phyloP scores from a whole-genome alignment of 2,329 filamentous ascomycete genomes.

The Clonostachys byssicola region DNA sequence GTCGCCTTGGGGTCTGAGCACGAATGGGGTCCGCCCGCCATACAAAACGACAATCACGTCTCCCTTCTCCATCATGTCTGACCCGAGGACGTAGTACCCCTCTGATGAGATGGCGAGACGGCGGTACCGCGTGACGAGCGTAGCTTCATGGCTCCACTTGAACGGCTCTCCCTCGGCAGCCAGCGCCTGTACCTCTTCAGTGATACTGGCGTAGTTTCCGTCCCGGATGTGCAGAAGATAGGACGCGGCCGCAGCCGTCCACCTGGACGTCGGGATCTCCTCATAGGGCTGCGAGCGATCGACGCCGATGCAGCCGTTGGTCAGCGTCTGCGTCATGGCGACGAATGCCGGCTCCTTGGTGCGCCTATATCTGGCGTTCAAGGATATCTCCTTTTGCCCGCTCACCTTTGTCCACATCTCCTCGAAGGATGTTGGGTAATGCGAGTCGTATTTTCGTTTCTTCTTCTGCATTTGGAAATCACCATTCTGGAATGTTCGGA shows the following conservation, averaged over 20 bases:
- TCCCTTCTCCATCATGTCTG: slow-evolving; percentile 17
- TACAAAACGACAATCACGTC: slow-evolving; percentile 23
- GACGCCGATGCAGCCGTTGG: slow-evolving; percentile 21
- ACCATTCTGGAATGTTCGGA: slow-evolving; percentile 20
- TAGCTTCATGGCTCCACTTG: slow-evolving; percentile 27
- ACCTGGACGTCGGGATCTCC: slow-evolving; percentile 13
- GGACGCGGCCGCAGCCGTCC: slow-evolving; percentile 22
- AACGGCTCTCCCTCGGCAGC: slow-evolving; percentile 19
- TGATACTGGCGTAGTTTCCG: slow-evolving; percentile 3
- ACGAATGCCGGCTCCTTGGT: slow-evolving; percentile 17
- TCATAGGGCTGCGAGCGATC: slow-evolving; percentile 17
- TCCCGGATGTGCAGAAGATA: slow-evolving; percentile 17
- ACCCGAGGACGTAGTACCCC: slow-evolving; percentile 24
- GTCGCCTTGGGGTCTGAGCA: slow-evolving; percentile 10
- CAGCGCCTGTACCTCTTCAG: slow-evolving; percentile 14
- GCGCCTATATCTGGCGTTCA: neutral
- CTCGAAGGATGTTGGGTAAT: neutral
- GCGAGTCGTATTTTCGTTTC: neutral
- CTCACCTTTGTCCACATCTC: neutral
- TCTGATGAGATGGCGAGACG: slow-evolving; percentile 21
- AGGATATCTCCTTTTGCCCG: neutral
- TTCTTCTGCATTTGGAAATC: slow-evolving; percentile 19
- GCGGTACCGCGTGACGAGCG: slow-evolving; percentile 23
- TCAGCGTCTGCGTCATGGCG: slow-evolving; percentile 25
- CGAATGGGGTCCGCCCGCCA: slow-evolving; percentile 23